Evolutionary conservation across 352 stramenopile genomes (phyloP).

Genomic region (Globisporangium paroecandrum): DNA sequence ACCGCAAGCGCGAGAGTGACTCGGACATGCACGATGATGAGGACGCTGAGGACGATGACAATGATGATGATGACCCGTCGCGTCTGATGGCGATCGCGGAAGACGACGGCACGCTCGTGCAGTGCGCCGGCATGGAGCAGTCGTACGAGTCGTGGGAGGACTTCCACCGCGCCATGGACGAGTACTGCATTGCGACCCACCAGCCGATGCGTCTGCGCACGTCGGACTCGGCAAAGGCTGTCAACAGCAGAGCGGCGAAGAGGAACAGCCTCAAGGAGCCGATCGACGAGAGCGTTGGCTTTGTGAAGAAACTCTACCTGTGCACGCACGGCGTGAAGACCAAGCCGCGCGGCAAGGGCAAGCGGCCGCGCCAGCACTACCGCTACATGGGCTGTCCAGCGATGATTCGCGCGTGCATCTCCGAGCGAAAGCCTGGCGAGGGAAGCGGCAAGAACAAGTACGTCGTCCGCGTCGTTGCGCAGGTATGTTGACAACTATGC

Average conservation of each 20-base stretch:
- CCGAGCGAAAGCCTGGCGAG: slow-evolving; percentile 64
- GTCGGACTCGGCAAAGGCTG: slow-evolving; percentile 75
- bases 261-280: slow-evolving; percentile 80
- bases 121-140: slow-evolving; percentile 69
- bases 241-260: slow-evolving; percentile 77
- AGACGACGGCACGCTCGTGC: slow-evolving; percentile 58
- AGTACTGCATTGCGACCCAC: slow-evolving; percentile 68
- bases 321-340: slow-evolving; percentile 84
- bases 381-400: slow-evolving; percentile 80
- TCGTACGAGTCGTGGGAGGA: slow-evolving; percentile 82
- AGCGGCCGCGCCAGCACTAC: slow-evolving; percentile 76
- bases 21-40: slow-evolving; percentile 55
- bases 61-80: slow-evolving; percentile 31
- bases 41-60: slow-evolving; percentile 40
- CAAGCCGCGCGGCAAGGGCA: slow-evolving; percentile 78
- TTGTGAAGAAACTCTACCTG: slow-evolving; percentile 84
- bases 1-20: slow-evolving; percentile 60
- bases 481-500: slow-evolving; percentile 27
- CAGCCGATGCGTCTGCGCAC: slow-evolving; percentile 80
- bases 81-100: slow-evolving; percentile 49
- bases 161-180: slow-evolving; percentile 79
- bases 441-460: slow-evolving; percentile 67
- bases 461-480: slow-evolving; percentile 76
- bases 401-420: slow-evolving; percentile 83
- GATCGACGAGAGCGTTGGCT: slow-evolving; percentile 83